Conservation (phyloP, 2,329 filamentous ascomycete species). For the Daldinia eschscholtzii region DNA sequence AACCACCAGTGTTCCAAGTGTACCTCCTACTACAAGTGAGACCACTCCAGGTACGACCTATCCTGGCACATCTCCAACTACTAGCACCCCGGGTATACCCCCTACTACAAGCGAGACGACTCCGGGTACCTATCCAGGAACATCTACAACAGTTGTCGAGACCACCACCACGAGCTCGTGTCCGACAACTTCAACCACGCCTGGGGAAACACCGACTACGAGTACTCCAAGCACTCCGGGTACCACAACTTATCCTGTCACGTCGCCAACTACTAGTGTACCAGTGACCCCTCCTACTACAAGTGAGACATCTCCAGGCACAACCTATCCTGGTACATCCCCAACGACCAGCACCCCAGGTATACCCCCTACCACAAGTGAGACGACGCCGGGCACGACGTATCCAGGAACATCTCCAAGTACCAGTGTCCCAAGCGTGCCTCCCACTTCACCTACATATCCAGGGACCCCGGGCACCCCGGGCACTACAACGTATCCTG, state of each 20-base stretch:
- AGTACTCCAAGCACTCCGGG: slow-evolving; percentile 1
- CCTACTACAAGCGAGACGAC: neutral
- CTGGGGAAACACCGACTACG: slow-evolving; percentile 7
- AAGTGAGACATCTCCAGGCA: neutral
- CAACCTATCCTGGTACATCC: neutral
- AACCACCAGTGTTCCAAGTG: too few relatives aligned
- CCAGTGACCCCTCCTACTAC: neutral
- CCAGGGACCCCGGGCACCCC: neutral
- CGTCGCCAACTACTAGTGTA: neutral
- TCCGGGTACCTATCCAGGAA: neutral
- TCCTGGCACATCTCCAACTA: neutral
- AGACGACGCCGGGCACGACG: neutral
- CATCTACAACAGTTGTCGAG: neutral
- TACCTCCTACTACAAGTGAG: too few relatives aligned
- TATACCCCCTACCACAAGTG: neutral
- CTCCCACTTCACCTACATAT: neutral
- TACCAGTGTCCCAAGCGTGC: neutral
- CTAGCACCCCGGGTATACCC: neutral
- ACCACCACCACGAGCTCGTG: slow-evolving; percentile 16
- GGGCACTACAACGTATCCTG: neutral
- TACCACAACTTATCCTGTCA: neutral
- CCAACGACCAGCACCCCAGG: neutral
- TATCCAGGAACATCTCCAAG: neutral
- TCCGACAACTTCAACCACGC: slow-evolving; percentile 5
- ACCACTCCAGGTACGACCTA: too few relatives aligned